Percentiles rank a stretch among this genome's conserved stretches.
These are phyloP conservation scores for Austropuccinia psidii DNA, from an alignment of 1,284 basidiomycete genomes.

Conservation along the genomic window DNA sequence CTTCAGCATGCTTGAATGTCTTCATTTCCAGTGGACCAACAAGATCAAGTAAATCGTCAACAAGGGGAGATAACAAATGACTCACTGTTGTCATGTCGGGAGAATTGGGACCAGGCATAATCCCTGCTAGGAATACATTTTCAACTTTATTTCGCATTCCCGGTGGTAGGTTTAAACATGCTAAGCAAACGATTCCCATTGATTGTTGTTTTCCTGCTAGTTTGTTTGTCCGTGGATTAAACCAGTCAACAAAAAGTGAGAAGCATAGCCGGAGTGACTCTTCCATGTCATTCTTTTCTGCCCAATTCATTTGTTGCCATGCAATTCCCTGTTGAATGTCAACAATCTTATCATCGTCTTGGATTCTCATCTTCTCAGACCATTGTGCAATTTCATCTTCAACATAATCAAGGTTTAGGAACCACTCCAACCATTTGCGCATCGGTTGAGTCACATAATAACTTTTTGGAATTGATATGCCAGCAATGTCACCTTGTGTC, in stretches of 20 bases:
- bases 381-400: background rate
- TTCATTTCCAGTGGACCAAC: background rate
- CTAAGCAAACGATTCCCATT: background rate
- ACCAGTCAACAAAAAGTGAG: constrained; percentile 14
- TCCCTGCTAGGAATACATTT: background rate
- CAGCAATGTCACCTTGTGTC: too few relatives aligned
- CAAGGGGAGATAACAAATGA: background rate
- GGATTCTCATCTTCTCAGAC: background rate
- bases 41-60: background rate
- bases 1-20: background rate
- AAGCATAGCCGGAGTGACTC: background rate
- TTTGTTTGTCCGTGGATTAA: constrained; percentile 23
- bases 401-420: background rate
- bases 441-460: background rate
- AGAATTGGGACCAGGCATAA: background rate
- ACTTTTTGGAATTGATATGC: too few relatives aligned
- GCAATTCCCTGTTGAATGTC: background rate
- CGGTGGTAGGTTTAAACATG: constrained; percentile 7
- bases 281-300: background rate
- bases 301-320: background rate
- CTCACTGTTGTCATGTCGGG: constrained; percentile 10
- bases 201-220: background rate
- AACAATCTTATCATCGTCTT: background rate
- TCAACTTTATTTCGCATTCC: background rate
- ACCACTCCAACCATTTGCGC: background rate